phyloP scores from a whole-genome alignment of 805 yeast species.

The Kurtzmaniella fragi region DNA sequence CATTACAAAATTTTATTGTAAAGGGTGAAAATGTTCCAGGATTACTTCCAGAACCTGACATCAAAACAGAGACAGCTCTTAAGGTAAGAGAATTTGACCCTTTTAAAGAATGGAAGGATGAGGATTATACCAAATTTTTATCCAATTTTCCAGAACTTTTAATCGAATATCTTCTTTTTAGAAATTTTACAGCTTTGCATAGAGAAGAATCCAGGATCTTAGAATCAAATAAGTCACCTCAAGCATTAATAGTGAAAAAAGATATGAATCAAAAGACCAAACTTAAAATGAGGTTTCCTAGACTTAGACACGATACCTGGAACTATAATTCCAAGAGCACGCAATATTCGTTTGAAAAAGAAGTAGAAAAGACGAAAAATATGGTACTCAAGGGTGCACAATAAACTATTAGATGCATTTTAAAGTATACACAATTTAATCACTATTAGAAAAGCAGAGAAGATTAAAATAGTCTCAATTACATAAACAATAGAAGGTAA shows the following conservation, averaged over 20 bases:
- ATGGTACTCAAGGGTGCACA: too few species aligned
- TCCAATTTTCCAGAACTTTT: slow-evolving; percentile 22
- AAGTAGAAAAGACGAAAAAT: too few species aligned
- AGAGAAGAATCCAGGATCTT: slow-evolving; percentile 21
- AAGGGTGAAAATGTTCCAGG: slow-evolving; percentile 1
- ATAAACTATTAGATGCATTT: too few species aligned
- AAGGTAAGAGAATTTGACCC: slow-evolving; percentile 1
- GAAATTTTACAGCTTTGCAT: slow-evolving; percentile 29
- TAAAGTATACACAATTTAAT: too few species aligned
- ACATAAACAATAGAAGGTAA: too few species aligned
- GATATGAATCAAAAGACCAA: too few species aligned
- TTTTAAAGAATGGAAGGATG: slow-evolving; percentile 6
- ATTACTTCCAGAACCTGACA: not conserved
- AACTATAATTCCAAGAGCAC: not conserved
- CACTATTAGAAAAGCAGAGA: too few species aligned
- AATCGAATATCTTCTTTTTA: slow-evolving; percentile 21
- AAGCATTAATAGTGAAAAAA: slow-evolving; percentile 10
- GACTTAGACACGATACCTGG: slow-evolving; percentile 2
- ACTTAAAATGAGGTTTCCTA: not conserved
- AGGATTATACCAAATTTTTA: slow-evolving; percentile 22
- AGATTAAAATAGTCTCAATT: too few species aligned
- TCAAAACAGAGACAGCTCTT: not conserved
- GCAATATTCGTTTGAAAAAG: too few species aligned
- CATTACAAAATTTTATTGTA: slow-evolving; percentile 6
- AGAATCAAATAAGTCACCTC: slow-evolving; percentile 14